Evolutionary conservation across 2,329 filamentous ascomycete species (phyloP).

Genomic region (Catunica adiposa): DNA sequence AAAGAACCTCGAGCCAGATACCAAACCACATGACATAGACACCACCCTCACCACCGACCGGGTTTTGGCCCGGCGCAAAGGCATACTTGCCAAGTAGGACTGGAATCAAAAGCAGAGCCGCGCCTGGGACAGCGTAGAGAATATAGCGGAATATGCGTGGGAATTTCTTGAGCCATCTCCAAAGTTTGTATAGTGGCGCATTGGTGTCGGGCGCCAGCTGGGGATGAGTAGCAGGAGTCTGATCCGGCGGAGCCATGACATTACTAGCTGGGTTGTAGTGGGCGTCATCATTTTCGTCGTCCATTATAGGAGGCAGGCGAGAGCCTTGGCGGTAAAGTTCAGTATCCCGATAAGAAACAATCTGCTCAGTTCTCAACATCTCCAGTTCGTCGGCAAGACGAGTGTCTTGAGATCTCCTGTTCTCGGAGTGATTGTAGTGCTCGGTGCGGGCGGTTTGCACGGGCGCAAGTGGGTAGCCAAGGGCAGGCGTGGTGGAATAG

Average conservation of each 20-base stretch:
- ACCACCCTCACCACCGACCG: constrained; percentile 50
- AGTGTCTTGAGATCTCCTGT: constrained; percentile 11
- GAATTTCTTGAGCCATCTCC: constrained; percentile 31
- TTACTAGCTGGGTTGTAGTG: constrained; percentile 12
- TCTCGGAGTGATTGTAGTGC: constrained; percentile 2
- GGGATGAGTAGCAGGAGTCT: not conserved
- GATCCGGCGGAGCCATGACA: constrained; percentile 8
- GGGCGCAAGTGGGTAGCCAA: constrained; percentile 7
- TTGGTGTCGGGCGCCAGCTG: constrained; percentile 16
- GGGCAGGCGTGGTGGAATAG: not conserved
- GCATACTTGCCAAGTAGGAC: constrained; percentile 28
- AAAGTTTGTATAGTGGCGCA: constrained; percentile 25
- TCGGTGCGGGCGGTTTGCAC: constrained; percentile 7
- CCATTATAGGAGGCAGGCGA: constrained; percentile 4
- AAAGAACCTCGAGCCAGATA: constrained; percentile 87
- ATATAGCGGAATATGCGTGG: constrained; percentile 33
- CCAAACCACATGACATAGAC: constrained; percentile 79
- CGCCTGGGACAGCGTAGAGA: constrained; percentile 32
- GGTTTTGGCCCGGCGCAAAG: constrained; percentile 23
- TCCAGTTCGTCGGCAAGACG: constrained; percentile 34
- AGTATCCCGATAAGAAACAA: constrained; percentile 25
- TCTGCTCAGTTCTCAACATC: constrained; percentile 30
- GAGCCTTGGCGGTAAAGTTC: constrained; percentile 10
- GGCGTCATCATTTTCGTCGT: constrained; percentile 21
- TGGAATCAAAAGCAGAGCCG: constrained; percentile 29